Percentiles rank a stretch among this genome's conserved stretches.
phyloP scores from a whole-genome alignment of 2,329 filamentous ascomycete genomes.

The Penicillium sp. region DNA sequence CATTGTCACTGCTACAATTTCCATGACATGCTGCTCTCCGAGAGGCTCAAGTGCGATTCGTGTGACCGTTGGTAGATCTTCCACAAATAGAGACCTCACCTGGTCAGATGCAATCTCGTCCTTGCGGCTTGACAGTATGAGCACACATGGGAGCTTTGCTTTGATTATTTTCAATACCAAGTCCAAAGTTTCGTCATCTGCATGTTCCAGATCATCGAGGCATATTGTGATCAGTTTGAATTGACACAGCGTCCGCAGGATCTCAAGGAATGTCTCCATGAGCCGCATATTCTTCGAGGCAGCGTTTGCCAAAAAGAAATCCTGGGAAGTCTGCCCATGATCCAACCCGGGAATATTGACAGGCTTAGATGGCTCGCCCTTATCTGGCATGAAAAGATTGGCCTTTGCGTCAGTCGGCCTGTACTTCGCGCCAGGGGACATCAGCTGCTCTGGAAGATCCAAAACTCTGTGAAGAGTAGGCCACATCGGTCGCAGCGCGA shows the following conservation, averaged over 20 bases:
- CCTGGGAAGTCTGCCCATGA: slow-evolving; percentile 36
- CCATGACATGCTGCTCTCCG: slow-evolving; percentile 72
- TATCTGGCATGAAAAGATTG: slow-evolving; percentile 34
- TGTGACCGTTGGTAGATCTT: slow-evolving; percentile 60
- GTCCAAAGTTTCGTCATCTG: slow-evolving; percentile 82
- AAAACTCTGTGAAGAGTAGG: slow-evolving; percentile 55
- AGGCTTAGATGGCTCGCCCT: slow-evolving; percentile 31
- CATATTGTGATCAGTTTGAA: slow-evolving; percentile 87
- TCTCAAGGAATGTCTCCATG: slow-evolving; percentile 84
- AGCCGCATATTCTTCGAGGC: slow-evolving; percentile 61
- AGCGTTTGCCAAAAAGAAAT: slow-evolving; percentile 42
- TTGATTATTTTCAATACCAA: slow-evolving; percentile 77
- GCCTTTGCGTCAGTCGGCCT: slow-evolving; percentile 32
- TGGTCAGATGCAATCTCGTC: slow-evolving; percentile 58
- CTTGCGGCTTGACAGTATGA: slow-evolving; percentile 73
- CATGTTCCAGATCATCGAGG: slow-evolving; percentile 86
- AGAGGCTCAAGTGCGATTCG: slow-evolving; percentile 71
- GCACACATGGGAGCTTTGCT: slow-evolving; percentile 74
- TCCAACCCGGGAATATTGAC: slow-evolving; percentile 34
- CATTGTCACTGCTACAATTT: slow-evolving; percentile 79
- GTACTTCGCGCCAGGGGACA: slow-evolving; percentile 40
- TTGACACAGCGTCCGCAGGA: slow-evolving; percentile 74
- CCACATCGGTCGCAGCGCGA: slow-evolving; percentile 58
- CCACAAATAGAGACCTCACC: slow-evolving; percentile 41
- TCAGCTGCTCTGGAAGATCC: slow-evolving; percentile 66